Base-by-base conservation (phyloP, 176 grass and related monocot genomes). In the Lolium multiflorum region DNA sequence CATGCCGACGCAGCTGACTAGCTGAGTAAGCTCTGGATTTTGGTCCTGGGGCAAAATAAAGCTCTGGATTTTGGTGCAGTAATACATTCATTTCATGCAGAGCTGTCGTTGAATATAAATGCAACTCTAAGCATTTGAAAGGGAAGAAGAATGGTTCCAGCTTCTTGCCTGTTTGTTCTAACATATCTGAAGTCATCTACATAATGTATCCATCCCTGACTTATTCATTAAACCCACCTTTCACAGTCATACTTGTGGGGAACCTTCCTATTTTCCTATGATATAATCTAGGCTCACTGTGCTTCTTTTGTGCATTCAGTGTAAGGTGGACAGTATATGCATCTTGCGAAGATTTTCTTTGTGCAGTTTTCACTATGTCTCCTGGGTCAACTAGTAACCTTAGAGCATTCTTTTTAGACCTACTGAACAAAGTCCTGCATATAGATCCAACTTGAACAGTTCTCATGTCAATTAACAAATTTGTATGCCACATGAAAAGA, bases 11-110 rank as follows among this genome's bases (percentile, higher is more conserved):
- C 22, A 79, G 65, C 2, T 64, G 12, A 58, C 44, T 79, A 58
- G 14, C 67, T 31, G 61, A 66, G 17, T 85, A 82, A 76, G 58
- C 5, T 79, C 81, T 82, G 28, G 82, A 85, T 81, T 82, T 84
- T 84, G 74, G 11, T 75, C 60, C 60, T 22, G 59, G 10, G 25
- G 9, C 3, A 21, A 22, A 61, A 62, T 5, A 5, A 82, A 75
- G 58, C 5, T 82, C 70, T 82, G 16, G 78, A 81, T 84, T 82
- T 84, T 80, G 75, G 26, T 75, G 6, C 39, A 9, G 26, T 50
- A 20, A 77, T 74, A 21, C n/a, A n/a, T n/a, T n/a, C n/a, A 52
- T 86, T 70, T 81, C 13, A 69, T 50, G 9, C 64, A 7, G 24
- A 67, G 18, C 3, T 71, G 66, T 70, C 1, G 56, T 58, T 35